A percentile compares a stretch with the other conserved stretches of the same genome.
These are phyloP conservation scores for Chlorella sp. DNA, from an alignment of 139 green algal genomes.

Conservation along the genomic window DNA sequence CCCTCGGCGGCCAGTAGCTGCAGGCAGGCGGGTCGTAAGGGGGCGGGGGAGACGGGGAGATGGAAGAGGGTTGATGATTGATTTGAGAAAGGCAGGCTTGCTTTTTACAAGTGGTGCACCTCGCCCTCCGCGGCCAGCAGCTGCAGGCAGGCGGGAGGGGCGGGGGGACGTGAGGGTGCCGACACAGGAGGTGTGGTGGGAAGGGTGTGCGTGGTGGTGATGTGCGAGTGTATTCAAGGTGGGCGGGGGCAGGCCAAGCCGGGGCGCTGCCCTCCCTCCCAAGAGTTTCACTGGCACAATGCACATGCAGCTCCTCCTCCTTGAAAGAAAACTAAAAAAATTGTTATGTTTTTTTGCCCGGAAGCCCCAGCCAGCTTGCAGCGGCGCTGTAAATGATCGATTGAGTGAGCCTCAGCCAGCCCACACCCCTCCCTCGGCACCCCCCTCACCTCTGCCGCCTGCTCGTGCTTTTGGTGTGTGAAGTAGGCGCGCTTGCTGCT, in stretches of 20 bases:
- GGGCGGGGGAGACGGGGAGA: background rate
- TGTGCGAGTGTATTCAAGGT: no score
- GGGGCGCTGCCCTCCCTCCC: no score
- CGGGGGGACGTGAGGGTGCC: background rate
- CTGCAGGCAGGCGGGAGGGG: background rate
- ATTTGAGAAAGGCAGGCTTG: background rate
- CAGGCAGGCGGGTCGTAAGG: background rate
- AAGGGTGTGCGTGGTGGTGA: background rate
- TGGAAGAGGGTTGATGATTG: no score
- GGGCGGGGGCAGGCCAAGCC: no score
- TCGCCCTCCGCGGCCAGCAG: constrained; percentile 7
- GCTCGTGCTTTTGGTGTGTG: constrained; percentile 39
- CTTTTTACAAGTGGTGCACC: background rate
- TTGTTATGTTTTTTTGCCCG: no score
- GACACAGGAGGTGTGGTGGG: background rate
- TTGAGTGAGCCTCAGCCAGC: no score
- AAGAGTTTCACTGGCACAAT: no score
- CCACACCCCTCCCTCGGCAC: background rate
- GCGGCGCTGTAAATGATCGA: no score
- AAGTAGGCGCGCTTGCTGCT: constrained; percentile 36
- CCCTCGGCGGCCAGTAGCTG: constrained; percentile 26
- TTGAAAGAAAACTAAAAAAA: no score
- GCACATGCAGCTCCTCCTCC: no score
- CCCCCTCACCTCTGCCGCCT: constrained; percentile 45
- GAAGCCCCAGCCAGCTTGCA: no score